A percentile compares a stretch with the other conserved stretches of the same genome.
These are phyloP conservation scores for Rhodamnia argentea DNA, from an alignment of 345 rosid species.

Conservation along the genomic window DNA sequence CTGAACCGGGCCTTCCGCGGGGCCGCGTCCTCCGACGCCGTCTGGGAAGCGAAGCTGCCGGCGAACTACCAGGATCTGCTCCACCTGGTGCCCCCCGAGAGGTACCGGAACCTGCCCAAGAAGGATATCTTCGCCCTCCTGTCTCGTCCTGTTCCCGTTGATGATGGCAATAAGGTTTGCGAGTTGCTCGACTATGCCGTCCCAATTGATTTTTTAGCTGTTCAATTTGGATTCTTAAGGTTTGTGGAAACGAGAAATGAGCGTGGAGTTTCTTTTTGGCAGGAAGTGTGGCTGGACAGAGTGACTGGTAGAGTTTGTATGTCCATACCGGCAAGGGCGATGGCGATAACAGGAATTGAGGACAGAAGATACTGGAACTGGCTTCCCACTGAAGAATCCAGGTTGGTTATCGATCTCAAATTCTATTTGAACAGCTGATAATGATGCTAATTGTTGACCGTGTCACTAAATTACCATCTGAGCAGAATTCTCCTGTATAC, in stretches of 20 bases:
- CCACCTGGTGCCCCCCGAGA: constrained; percentile 68
- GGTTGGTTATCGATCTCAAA: constrained; percentile 29
- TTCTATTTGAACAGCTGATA: not conserved
- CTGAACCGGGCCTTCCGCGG: constrained; percentile 73
- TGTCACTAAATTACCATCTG: not conserved
- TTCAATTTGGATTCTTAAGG: not conserved
- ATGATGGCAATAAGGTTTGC: constrained; percentile 63
- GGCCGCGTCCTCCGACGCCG: constrained; percentile 88
- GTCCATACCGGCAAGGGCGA: constrained; percentile 80
- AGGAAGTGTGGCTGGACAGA: constrained; percentile 93
- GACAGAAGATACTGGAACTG: constrained; percentile 97
- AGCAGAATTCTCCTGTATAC: not conserved
- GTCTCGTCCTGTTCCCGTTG: constrained; percentile 65
- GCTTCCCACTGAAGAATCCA: constrained; percentile 89
- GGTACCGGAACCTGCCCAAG: constrained; percentile 46
- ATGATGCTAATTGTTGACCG: not conserved
- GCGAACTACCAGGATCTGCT: constrained; percentile 73
- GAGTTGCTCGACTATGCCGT: not conserved
- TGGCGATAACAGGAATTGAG: constrained; percentile 91
- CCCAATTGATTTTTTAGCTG: not conserved
- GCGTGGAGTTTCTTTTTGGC: not conserved
- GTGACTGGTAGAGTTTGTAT: constrained; percentile 81
- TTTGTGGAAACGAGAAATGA: not conserved
- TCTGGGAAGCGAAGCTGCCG: constrained; percentile 86
- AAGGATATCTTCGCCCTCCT: constrained; percentile 83